Percentiles rank a stretch among this genome's conserved stretches.
These are phyloP conservation scores for Gleditsia sinensis DNA, from an alignment of 306 rosid species.

Conservation along the genomic window DNA sequence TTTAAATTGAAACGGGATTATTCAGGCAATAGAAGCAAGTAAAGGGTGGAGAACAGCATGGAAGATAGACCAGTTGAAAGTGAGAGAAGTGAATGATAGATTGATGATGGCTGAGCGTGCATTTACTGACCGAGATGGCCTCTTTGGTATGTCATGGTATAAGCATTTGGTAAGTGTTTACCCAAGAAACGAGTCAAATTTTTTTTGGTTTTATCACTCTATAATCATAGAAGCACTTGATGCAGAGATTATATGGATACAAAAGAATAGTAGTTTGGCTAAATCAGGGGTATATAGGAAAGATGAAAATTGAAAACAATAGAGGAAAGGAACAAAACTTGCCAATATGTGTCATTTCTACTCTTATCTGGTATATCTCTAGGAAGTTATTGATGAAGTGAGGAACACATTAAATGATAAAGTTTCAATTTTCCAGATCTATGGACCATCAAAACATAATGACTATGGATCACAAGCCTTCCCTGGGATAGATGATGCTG, in stretches of 20 bases:
- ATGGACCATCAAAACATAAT: slow-evolving; percentile 66
- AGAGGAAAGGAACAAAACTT: not conserved
- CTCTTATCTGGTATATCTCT: not conserved
- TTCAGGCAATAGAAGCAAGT: slow-evolving; percentile 53
- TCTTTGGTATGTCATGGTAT: slow-evolving; percentile 63
- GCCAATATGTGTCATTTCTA: not conserved
- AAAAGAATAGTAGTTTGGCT: not conserved
- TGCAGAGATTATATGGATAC: not conserved
- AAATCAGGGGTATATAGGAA: not conserved
- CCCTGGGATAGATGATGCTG: slow-evolving; percentile 61
- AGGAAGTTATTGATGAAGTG: not conserved
- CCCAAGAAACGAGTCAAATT: not conserved
- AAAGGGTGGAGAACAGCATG: slow-evolving; percentile 44
- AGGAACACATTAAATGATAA: not conserved
- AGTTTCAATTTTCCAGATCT: slow-evolving; percentile 46
- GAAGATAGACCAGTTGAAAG: slow-evolving; percentile 50
- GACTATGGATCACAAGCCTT: slow-evolving; percentile 63
- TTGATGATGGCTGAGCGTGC: slow-evolving; percentile 78
- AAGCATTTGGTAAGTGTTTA: slow-evolving; percentile 69
- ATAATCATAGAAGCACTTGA: not conserved
- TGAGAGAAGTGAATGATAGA: slow-evolving; percentile 72
- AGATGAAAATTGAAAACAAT: not conserved
- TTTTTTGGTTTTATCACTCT: not conserved
- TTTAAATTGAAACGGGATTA: slow-evolving; percentile 7
- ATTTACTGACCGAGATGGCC: slow-evolving; percentile 73